Conservation (phyloP, 139 green algal genomes). For the Pseudopediastrum boryanum region DNA sequence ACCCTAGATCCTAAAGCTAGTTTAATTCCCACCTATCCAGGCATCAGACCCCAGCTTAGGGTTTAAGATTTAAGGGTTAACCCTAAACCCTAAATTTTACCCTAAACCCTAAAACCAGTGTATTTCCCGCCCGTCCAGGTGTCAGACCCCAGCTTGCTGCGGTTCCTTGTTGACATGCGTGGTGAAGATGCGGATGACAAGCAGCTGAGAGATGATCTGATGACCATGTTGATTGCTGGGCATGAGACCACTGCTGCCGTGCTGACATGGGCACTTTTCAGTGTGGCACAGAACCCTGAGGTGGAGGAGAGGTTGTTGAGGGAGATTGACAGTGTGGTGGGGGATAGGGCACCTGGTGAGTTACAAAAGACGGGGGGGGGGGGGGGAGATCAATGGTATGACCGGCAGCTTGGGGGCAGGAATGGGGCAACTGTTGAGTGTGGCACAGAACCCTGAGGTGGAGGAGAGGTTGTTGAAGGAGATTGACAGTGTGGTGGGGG, state of each 20-base stretch:
- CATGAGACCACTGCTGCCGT: constrained; percentile 98
- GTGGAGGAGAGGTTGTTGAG: constrained; percentile 65
- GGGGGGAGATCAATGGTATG: too few species aligned
- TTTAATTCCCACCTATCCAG: too few species aligned
- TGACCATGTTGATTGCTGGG: constrained; percentile 84
- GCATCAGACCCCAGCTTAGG: too few species aligned
- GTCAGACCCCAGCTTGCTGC: constrained; percentile 89
- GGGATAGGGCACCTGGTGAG: constrained; percentile 62
- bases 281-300: constrained; percentile 66
- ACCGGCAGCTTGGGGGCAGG: too few species aligned
- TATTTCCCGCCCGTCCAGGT: constrained; percentile 1
- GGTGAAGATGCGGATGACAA: constrained; percentile 87
- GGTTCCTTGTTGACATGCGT: constrained; percentile 98
- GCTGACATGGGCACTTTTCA: constrained; percentile 87
- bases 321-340: constrained; percentile 82
- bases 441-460: constrained; percentile 67
- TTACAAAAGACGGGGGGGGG: too few species aligned
- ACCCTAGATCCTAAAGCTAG: too few species aligned
- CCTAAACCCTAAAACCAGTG: too few species aligned
- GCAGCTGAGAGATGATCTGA: constrained; percentile 98
- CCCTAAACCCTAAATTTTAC: too few species aligned
- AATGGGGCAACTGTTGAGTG: constrained; percentile 79
- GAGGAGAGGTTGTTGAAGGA: constrained; percentile 73
- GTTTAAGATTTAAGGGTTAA: too few species aligned
- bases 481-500: constrained; percentile 73